Base-by-base conservation (phyloP, 2,329 filamentous ascomycete species). In the Aspergillus calidoustus region DNA sequence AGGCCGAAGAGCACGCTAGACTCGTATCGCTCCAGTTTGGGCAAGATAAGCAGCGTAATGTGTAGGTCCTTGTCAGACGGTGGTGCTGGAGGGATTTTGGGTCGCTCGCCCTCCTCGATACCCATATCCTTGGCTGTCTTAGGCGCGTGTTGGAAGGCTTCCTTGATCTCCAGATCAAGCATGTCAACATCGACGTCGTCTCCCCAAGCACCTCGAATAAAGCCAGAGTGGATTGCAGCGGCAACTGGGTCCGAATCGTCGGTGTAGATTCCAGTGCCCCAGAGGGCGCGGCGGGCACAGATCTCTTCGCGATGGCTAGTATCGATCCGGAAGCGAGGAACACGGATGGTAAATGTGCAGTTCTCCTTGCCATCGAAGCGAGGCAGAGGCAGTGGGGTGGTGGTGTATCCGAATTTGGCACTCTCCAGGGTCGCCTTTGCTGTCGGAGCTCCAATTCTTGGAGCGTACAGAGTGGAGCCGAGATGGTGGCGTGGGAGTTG, bases 231-330 rank as follows among this genome's bases (percentile, higher is more conserved):
- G 50, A 99, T 94, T 62, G 93, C 94, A 2, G 94, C 93, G 0
- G 93, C 94, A 25, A 99, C 85, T 0, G 95, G 88, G 72, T 99
- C 95, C 0, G 93, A 97, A 76, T 99, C 95, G 69, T 99, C 95
- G 0, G 93, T 96, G 74, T 98, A 98, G 7, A 99, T 86, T 43
- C 96, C 93, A 0, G 92, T 95, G 1, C 95, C 95, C 93, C 94
- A 99, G 0, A 99, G 76, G 7, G 91, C 91, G 22, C 90, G 86
- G 38, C 92, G 86, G 7, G 87, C 81, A 11, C 93, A 96, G 55
- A 98, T 93, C 67, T 96, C 91, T 73, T 95, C 91, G 31, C 94
- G 86, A 25, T 91, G 86, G 7, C 83, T 79, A 0, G 87, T 77
- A 8, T 86, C 86, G 7, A 99, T 81, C 70, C 95, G 92, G 52